Percentiles rank a stretch among this genome's conserved stretches.
Conservation (phyloP, 1,284 basidiomycete species). For the Cryptococcus depauperatus region DNA sequence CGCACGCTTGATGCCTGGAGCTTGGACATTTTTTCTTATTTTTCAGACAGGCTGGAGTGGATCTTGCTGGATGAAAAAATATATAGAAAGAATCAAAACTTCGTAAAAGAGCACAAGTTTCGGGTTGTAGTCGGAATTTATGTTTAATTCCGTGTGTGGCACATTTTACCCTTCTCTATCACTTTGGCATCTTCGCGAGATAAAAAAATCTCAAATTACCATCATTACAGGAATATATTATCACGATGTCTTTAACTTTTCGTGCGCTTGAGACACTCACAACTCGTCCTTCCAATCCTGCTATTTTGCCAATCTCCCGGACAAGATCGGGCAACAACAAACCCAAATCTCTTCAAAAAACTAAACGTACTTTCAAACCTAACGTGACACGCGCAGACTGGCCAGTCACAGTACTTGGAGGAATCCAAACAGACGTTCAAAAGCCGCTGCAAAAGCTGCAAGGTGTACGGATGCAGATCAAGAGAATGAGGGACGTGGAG, state of each 20-base stretch:
- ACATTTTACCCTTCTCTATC: slow-evolving; percentile 1
- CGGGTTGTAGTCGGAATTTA: background rate
- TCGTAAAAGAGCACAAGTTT: slow-evolving; percentile 1
- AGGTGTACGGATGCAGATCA: slow-evolving; percentile 35
- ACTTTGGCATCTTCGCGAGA: background rate
- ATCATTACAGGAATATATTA: too few relatives aligned
- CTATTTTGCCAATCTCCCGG: slow-evolving; percentile 36
- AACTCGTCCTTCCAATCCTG: slow-evolving; percentile 24
- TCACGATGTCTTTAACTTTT: slow-evolving; percentile 3
- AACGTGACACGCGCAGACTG: slow-evolving; percentile 57
- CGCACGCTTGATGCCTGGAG: slow-evolving; percentile 99
- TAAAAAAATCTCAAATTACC: background rate
- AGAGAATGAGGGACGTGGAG: slow-evolving; percentile 33
- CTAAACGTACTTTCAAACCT: slow-evolving; percentile 79
- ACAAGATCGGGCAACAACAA: slow-evolving; percentile 66
- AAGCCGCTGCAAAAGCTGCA: slow-evolving; percentile 23
- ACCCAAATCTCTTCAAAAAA: slow-evolving; percentile 82
- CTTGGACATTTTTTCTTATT: slow-evolving; percentile 53
- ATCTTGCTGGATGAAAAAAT: slow-evolving; percentile 24
- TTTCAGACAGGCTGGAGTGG: slow-evolving; percentile 16
- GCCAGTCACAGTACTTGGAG: slow-evolving; percentile 26
- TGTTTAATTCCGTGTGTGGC: slow-evolving; percentile 12
- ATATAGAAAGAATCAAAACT: slow-evolving; percentile 2
- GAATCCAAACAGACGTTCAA: background rate
- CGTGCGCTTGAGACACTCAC: slow-evolving; percentile 3